phyloP scores from a whole-genome alignment of 352 stramenopile species.

The Globisporangium lucens region DNA sequence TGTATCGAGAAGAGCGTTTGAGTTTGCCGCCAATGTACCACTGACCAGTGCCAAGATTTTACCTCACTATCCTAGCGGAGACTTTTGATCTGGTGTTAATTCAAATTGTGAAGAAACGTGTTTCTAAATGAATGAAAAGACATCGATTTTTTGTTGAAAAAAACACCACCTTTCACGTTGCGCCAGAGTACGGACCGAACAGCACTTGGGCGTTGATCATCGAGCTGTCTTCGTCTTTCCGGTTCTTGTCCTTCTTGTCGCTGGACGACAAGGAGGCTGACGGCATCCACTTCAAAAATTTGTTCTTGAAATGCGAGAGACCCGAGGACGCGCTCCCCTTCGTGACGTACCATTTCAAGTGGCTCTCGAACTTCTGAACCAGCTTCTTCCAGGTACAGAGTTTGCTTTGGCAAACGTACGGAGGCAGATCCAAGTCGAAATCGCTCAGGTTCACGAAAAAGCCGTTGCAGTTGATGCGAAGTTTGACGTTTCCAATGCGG shows the following conservation, averaged over 20 bases:
- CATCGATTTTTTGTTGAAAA: neutral
- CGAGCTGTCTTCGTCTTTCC: slow-evolving; percentile 58
- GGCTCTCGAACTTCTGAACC: slow-evolving; percentile 78
- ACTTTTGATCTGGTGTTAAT: neutral
- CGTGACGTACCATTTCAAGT: slow-evolving; percentile 80
- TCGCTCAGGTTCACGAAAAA: slow-evolving; percentile 85
- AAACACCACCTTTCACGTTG: slow-evolving; percentile 13
- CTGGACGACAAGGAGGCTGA: slow-evolving; percentile 29
- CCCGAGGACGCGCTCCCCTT: slow-evolving; percentile 80
- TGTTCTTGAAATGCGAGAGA: slow-evolving; percentile 86
- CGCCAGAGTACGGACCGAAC: slow-evolving; percentile 72
- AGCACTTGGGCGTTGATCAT: slow-evolving; percentile 66
- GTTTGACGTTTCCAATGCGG: slow-evolving; percentile 68
- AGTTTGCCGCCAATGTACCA: neutral
- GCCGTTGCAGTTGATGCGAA: slow-evolving; percentile 82
- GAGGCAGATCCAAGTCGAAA: slow-evolving; percentile 75
- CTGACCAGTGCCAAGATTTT: neutral
- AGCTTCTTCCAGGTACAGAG: slow-evolving; percentile 82
- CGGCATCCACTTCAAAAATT: slow-evolving; percentile 77
- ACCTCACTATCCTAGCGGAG: neutral
- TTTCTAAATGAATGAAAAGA: neutral
- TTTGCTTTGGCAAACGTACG: slow-evolving; percentile 78
- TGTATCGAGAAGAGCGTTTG: slow-evolving; percentile 51
- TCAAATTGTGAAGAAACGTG: neutral
- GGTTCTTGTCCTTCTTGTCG: slow-evolving; percentile 65